Percentiles rank a stretch among this genome's conserved stretches.
Evolutionary conservation across 2,329 filamentous ascomycete genomes (phyloP).

Genomic region (Uncinocarpus reesii): DNA sequence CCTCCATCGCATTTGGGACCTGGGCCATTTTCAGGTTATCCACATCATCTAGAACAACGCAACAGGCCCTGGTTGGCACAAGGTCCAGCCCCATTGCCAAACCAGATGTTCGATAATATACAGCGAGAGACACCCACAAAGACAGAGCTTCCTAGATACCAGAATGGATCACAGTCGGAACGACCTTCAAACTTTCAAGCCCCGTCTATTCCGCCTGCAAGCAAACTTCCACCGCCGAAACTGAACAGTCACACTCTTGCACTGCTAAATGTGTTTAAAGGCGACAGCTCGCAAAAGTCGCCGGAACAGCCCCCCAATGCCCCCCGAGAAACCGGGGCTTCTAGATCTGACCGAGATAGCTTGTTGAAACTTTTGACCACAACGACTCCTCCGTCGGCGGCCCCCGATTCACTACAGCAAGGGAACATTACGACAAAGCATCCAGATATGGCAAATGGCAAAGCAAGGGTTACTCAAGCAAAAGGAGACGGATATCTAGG

Average conservation of each 20-base stretch:
- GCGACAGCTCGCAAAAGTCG: conserved; percentile 23
- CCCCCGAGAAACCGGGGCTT: conserved; percentile 19
- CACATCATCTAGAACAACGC: neutral
- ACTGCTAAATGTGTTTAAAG: conserved; percentile 51
- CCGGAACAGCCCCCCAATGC: conserved; percentile 19
- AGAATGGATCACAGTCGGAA: neutral
- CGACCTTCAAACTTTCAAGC: conserved; percentile 18
- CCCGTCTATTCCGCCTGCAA: conserved; percentile 46
- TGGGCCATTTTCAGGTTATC: neutral
- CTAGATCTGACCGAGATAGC: conserved; percentile 28
- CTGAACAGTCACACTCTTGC: conserved; percentile 48
- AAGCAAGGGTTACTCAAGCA: neutral
- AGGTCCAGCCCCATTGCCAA: too few species aligned
- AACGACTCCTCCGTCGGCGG: neutral
- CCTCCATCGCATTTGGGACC: neutral
- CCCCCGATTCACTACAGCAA: neutral
- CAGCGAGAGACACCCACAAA: too few species aligned
- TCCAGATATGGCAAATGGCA: neutral
- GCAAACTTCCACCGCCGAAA: conserved; percentile 47
- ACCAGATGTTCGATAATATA: too few species aligned
- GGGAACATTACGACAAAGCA: conserved; percentile 36
- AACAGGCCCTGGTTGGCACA: neutral
- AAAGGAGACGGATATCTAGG: neutral
- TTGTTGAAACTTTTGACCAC: conserved; percentile 26
- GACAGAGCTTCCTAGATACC: neutral